Percentiles rank a stretch among this genome's conserved stretches.
These are phyloP conservation scores for Penicillium salamii DNA, from an alignment of 495 filamentous ascomycete species.

Conservation along the genomic window DNA sequence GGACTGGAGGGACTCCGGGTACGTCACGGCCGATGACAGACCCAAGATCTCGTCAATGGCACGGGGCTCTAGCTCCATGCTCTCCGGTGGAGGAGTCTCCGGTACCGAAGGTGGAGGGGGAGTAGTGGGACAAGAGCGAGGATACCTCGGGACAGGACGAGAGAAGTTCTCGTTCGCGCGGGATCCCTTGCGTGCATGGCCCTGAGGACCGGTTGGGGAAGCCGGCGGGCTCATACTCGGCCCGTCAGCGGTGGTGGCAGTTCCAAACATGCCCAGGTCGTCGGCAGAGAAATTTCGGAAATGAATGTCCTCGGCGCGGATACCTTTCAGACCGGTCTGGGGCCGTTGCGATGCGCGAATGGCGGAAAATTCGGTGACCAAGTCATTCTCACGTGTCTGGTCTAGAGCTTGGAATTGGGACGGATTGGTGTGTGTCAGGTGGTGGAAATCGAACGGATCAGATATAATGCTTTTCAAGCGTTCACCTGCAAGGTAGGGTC, in stretches of 20 bases:
- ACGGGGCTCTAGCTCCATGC: conserved; percentile 37
- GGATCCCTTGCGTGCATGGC: conserved; percentile 27
- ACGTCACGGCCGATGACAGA: conserved; percentile 24
- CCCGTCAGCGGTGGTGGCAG: conserved; percentile 24
- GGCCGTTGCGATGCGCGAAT: conserved; percentile 66
- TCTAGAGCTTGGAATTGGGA: conserved; percentile 60
- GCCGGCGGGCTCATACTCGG: conserved; percentile 20
- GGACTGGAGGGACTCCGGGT: conserved; percentile 35
- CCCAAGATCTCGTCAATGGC: conserved; percentile 47
- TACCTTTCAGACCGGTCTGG: conserved; percentile 57
- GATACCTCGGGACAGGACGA: conserved; percentile 41
- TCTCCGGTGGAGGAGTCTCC: conserved; percentile 32
- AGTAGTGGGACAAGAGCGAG: conserved; percentile 25
- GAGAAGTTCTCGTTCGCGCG: conserved; percentile 50
- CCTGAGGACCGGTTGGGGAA: conserved; percentile 20
- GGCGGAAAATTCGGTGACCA: conserved; percentile 64
- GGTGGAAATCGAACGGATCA: conserved; percentile 83
- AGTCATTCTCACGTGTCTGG: conserved; percentile 54
- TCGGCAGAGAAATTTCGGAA: conserved; percentile 62
- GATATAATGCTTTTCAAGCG: conserved; percentile 62
- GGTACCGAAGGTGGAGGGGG: conserved; percentile 31
- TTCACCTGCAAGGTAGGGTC: conserved; percentile 23
- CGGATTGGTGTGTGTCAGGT: conserved; percentile 73
- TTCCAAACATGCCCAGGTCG: conserved; percentile 25
- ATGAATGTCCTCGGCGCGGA: conserved; percentile 62